Evolutionary conservation across 1,139 yeast species (phyloP).

Genomic region (Geotrichum macrosporum): DNA sequence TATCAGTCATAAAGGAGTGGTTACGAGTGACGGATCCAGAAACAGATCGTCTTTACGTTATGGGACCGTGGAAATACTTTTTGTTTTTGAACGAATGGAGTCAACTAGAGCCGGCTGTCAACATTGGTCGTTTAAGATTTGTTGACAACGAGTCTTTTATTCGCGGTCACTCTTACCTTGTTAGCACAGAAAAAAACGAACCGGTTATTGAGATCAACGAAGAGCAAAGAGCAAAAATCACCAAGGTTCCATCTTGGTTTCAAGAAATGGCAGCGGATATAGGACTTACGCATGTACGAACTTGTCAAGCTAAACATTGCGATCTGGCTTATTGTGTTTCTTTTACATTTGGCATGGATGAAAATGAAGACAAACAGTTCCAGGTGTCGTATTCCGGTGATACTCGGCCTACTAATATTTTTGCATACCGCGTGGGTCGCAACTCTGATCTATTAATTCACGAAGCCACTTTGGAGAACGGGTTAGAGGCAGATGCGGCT

Average conservation of each 20-base stretch:
- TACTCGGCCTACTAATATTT: slow-evolving; percentile 73
- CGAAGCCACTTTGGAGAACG: slow-evolving; percentile 88
- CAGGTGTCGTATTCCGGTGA: slow-evolving; percentile 90
- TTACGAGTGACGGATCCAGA: slow-evolving; percentile 37
- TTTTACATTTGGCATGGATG: slow-evolving; percentile 43
- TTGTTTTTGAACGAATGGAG: slow-evolving; percentile 70
- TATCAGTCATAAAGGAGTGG: slow-evolving; percentile 71
- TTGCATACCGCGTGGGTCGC: slow-evolving; percentile 56
- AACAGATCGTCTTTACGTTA: slow-evolving; percentile 45
- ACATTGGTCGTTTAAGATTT: slow-evolving; percentile 47
- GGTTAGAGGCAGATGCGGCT: slow-evolving; percentile 71
- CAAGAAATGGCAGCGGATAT: slow-evolving; percentile 7
- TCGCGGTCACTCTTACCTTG: slow-evolving; percentile 29
- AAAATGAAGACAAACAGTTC: slow-evolving; percentile 40
- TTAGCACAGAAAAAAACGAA: not conserved
- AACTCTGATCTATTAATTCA: slow-evolving; percentile 78
- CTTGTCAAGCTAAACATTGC: slow-evolving; percentile 82
- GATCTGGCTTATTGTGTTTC: slow-evolving; percentile 74
- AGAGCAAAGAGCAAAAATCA: slow-evolving; percentile 1
- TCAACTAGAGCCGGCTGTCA: slow-evolving; percentile 48
- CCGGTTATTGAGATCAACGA: not conserved
- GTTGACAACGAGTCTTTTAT: slow-evolving; percentile 67
- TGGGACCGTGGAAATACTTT: slow-evolving; percentile 73
- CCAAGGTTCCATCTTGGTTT: slow-evolving; percentile 6
- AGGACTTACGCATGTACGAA: slow-evolving; percentile 39